Percentiles rank a stretch among this genome's conserved stretches.
Evolutionary conservation across 1,284 basidiomycete species (phyloP).

Genomic region (Pisolithus thermaeus): DNA sequence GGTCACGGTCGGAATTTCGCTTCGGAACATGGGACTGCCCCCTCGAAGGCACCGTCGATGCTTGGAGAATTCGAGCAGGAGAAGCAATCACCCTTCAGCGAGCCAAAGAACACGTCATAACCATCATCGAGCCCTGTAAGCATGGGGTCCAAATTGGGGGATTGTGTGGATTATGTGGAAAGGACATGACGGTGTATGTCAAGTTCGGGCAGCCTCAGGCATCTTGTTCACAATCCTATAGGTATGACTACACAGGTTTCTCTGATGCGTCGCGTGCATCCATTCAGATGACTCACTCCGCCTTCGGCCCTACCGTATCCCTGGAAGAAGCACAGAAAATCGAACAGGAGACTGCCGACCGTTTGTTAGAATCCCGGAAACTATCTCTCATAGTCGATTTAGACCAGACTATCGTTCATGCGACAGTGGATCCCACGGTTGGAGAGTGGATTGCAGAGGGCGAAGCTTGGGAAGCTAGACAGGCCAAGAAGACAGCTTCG

Average conservation of each 20-base stretch:
- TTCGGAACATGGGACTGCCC: constrained; percentile 87
- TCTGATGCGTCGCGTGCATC: constrained; percentile 75
- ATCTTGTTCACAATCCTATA: constrained; percentile 28
- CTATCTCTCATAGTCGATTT: constrained; percentile 96
- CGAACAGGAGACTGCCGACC: constrained; percentile 75
- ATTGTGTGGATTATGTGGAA: constrained; percentile 90
- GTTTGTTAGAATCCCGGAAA: constrained; percentile 71
- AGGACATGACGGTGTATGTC: constrained; percentile 85
- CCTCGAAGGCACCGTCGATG: constrained; percentile 66
- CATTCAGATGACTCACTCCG: constrained; percentile 83
- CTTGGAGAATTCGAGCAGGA: constrained; percentile 59
- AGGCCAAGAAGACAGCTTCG: constrained; percentile 32
- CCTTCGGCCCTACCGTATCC: constrained; percentile 72
- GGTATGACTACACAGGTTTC: constrained; percentile 82
- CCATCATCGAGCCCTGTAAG: constrained; percentile 81
- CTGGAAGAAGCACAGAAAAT: constrained; percentile 86
- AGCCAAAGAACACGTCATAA: constrained; percentile 54
- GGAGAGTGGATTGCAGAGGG: constrained; percentile 94
- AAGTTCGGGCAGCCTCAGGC: constrained; percentile 6
- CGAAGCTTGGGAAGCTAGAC: constrained; percentile 61
- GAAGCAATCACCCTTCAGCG: constrained; percentile 53
- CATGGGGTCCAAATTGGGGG: constrained; percentile 92
- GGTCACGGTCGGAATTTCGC: constrained; percentile 55
- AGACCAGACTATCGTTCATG: constrained; percentile 98
- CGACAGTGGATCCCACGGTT: constrained; percentile 96